Conservation (phyloP, 1,284 basidiomycete species). For the Porogramme epimiltina region DNA sequence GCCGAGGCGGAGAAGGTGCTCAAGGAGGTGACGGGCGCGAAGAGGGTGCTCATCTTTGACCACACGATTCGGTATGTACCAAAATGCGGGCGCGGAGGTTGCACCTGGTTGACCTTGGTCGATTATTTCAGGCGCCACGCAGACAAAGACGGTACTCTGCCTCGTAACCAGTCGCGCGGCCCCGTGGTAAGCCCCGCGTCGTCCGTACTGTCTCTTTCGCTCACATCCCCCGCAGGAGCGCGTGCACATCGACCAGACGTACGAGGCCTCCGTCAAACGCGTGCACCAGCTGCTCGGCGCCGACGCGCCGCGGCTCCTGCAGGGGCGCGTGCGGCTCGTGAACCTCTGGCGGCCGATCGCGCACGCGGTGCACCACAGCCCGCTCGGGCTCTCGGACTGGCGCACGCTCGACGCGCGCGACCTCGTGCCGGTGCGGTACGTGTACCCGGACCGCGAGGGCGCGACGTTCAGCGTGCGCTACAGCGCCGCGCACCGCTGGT, state of each 20-base stretch:
- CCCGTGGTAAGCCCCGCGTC: slow-evolving; percentile 11
- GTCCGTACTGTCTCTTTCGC: neutral
- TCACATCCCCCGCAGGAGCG: slow-evolving; percentile 18
- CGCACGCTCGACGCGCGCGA: slow-evolving; percentile 31
- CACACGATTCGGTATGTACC: slow-evolving; percentile 31
- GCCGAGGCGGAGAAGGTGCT: slow-evolving; percentile 41
- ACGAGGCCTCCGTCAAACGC: slow-evolving; percentile 44
- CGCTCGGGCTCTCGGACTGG: slow-evolving; percentile 51
- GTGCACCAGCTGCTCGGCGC: slow-evolving; percentile 52
- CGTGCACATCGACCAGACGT: slow-evolving; percentile 62
- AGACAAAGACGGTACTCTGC: slow-evolving; percentile 8
- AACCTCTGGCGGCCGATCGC: slow-evolving; percentile 58
- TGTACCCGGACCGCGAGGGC: slow-evolving; percentile 39
- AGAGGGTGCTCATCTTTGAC: slow-evolving; percentile 43
- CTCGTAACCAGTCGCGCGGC: slow-evolving; percentile 10
- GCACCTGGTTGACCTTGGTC: neutral
- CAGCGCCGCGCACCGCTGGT: slow-evolving; percentile 59
- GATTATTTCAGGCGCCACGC: slow-evolving; percentile 12
- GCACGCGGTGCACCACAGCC: slow-evolving; percentile 46
- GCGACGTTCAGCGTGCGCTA: slow-evolving; percentile 55
- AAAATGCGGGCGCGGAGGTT: neutral
- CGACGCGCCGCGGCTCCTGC: slow-evolving; percentile 42
- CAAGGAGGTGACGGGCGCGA: slow-evolving; percentile 40
- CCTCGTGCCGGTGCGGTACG: slow-evolving; percentile 25
- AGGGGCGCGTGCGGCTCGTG: slow-evolving; percentile 55